Conservation (phyloP, 139 green algal species). For the Diplosphaera chodatii region DNA sequence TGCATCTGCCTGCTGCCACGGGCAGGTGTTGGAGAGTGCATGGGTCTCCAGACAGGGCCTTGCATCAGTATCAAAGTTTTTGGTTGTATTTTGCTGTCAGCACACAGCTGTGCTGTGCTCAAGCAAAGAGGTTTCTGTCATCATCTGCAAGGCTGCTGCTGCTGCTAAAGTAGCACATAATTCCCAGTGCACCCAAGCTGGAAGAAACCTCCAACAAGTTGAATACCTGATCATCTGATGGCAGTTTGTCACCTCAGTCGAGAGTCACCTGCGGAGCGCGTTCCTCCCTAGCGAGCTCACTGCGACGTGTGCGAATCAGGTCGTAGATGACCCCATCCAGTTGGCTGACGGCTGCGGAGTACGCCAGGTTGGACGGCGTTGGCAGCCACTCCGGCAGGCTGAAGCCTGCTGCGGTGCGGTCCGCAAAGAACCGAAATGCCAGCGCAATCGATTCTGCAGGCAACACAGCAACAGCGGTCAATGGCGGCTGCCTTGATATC, state of each 20-base stretch:
- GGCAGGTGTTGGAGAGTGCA: too few relatives aligned
- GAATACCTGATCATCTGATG: too few relatives aligned
- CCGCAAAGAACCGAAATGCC: conserved; percentile 72
- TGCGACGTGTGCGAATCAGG: conserved; percentile 49
- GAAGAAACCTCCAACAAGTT: too few relatives aligned
- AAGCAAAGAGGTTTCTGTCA: conserved; percentile 1
- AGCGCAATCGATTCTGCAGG: conserved; percentile 31
- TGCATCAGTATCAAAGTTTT: conserved; percentile 42
- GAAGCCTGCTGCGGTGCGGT: conserved; percentile 34
- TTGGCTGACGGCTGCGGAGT: conserved; percentile 57
- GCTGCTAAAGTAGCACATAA: too few relatives aligned
- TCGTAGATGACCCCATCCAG: conserved; percentile 75
- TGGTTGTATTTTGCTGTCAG: conserved; percentile 26
- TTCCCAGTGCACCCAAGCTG: too few relatives aligned
- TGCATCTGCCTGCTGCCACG: too few relatives aligned
- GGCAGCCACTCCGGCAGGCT: conserved; percentile 79
- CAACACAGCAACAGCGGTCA: neutral
- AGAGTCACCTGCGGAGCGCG: neutral
- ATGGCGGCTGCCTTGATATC: too few relatives aligned
- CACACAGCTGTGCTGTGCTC: neutral
- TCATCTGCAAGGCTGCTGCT: conserved; percentile 4
- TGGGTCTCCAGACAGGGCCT: too few relatives aligned
- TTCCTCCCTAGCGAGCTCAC: neutral
- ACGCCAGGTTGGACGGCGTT: conserved; percentile 71
- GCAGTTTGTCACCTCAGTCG: too few relatives aligned